phyloP scores from a whole-genome alignment of 768 basidiomycete species.

The Pleurotus giganteus region DNA sequence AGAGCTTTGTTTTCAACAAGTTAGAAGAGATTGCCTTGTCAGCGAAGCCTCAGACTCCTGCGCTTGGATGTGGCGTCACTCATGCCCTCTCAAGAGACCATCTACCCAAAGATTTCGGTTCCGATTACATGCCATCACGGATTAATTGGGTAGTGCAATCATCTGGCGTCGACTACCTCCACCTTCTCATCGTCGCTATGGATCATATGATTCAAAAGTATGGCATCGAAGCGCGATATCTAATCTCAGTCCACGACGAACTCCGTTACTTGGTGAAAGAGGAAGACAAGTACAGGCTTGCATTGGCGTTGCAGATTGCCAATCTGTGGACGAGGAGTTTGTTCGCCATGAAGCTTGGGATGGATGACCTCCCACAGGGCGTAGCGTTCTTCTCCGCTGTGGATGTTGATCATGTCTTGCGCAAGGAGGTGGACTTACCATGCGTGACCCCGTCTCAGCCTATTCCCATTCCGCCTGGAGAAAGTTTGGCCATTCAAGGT shows the following conservation, averaged over 20 bases:
- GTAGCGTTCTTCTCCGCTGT: conserved; percentile 98
- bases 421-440: conserved; percentile 96
- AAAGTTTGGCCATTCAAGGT: conserved; percentile 70
- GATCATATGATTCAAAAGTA: conserved; percentile 80
- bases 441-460: conserved; percentile 95
- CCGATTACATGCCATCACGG: conserved; percentile 91
- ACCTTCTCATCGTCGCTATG: conserved; percentile 95
- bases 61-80: conserved; percentile 91
- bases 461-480: conserved; percentile 78
- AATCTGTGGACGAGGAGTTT: conserved; percentile 93
- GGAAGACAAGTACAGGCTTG: conserved; percentile 85
- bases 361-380: conserved; percentile 94
- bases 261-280: conserved; percentile 91
- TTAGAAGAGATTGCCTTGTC: conserved; percentile 92
- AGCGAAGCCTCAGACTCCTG: conserved; percentile 85
- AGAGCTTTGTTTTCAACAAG: conserved; percentile 97
- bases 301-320: conserved; percentile 90
- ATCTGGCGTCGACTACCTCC: conserved; percentile 97
- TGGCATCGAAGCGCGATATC: conserved; percentile 85
- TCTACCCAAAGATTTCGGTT: conserved; percentile 75
- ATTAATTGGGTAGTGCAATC: conserved; percentile 99
- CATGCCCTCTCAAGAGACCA: conserved; percentile 89
- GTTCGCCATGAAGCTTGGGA: conserved; percentile 90
- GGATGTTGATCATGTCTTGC: conserved; percentile 84
- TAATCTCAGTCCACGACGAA: conserved; percentile 97